These are phyloP conservation scores for Farysia itapuensis DNA, from an alignment of 1,284 basidiomycete genomes.

Conservation along the genomic window DNA sequence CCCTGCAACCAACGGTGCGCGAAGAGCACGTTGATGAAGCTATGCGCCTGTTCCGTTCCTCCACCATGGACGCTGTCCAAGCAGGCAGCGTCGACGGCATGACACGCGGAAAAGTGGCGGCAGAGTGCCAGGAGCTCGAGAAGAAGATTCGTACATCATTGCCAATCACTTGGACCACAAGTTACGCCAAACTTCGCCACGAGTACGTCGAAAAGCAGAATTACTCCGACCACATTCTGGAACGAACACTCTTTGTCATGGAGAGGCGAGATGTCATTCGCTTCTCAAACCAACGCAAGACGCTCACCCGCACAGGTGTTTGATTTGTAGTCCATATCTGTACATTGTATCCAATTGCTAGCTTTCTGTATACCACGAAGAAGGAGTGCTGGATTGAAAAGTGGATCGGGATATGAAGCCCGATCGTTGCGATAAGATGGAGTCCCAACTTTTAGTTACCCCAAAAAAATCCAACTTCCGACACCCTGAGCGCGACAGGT, in stretches of 20 bases:
- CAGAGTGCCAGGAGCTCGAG: constrained; percentile 90
- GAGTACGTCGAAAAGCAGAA: constrained; percentile 94
- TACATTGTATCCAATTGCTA: too few species aligned
- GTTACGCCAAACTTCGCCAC: constrained; percentile 87
- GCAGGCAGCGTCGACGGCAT: constrained; percentile 90
- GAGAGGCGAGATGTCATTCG: constrained; percentile 93
- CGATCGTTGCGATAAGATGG: too few species aligned
- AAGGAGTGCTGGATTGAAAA: too few species aligned
- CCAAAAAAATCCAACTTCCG: too few species aligned
- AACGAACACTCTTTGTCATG: constrained; percentile 84
- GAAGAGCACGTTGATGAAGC: constrained; percentile 97
- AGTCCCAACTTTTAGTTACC: too few species aligned
- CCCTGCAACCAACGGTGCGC: constrained; percentile 80
- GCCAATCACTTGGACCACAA: constrained; percentile 95
- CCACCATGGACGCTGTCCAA: constrained; percentile 98
- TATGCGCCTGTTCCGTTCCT: constrained; percentile 96
- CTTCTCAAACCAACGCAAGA: constrained; percentile 67
- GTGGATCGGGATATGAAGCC: too few species aligned
- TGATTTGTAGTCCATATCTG: too few species aligned
- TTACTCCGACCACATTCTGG: constrained; percentile 73
- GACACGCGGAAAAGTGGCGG: constrained; percentile 86
- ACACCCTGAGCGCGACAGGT: too few species aligned
- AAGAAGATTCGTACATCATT: constrained; percentile 82
- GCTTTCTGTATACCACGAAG: too few species aligned
- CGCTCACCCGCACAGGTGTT: constrained; percentile 57